phyloP scores from a whole-genome alignment of 768 basidiomycete species.

The Chiua virens region DNA sequence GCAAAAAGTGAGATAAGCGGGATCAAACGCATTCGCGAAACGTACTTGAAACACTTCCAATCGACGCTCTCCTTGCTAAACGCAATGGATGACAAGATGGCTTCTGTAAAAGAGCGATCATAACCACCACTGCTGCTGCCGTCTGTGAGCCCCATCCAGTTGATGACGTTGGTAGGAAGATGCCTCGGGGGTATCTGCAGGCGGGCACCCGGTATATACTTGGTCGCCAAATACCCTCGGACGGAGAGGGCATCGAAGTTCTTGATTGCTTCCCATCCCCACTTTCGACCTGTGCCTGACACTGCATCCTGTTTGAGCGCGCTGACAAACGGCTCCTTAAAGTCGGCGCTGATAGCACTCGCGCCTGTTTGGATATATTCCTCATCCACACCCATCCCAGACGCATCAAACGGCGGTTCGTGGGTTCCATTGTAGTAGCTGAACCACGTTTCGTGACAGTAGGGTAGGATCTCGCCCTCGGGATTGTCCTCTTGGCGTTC shows the following conservation, averaged over 20 bases:
- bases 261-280: constrained; percentile 30
- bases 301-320: constrained; percentile 20
- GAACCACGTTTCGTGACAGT: constrained; percentile 9
- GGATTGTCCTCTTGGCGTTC: constrained; percentile 7
- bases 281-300: constrained; percentile 1
- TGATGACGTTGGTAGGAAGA: constrained; percentile 20
- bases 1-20: no score
- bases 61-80: neutral
- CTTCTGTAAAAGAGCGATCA: neutral
- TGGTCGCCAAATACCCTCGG: constrained; percentile 12
- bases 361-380: constrained; percentile 17
- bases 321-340: constrained; percentile 15
- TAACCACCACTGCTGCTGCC: neutral
- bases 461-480: constrained; percentile 23
- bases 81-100: neutral
- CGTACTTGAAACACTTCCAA: neutral
- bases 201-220: constrained; percentile 10
- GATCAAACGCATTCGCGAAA: no score
- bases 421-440: constrained; percentile 9
- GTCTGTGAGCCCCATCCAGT: constrained; percentile 12
- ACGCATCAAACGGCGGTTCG: constrained; percentile 4
- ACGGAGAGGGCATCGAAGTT: constrained; percentile 27
- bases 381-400: constrained; percentile 3
- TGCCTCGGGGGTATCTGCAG: constrained; percentile 6
- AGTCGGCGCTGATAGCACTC: constrained; percentile 16